phyloP scores from a whole-genome alignment of 2,329 filamentous ascomycete genomes.

The Penicillium sp. region DNA sequence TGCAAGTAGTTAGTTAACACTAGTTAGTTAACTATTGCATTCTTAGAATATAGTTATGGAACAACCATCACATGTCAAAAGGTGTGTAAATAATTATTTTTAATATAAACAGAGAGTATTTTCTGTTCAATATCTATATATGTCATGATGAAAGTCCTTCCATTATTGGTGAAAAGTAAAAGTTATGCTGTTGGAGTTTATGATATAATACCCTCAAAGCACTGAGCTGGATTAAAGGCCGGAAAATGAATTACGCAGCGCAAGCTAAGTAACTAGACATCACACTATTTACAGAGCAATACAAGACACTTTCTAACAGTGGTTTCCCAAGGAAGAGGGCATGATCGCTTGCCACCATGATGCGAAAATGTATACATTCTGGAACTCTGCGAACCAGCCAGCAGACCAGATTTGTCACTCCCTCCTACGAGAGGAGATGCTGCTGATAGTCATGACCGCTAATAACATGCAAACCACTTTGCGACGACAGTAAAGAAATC shows the following conservation, averaged over 20 bases:
- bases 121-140: too few species aligned
- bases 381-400: slow-evolving; percentile 13
- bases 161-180: too few species aligned
- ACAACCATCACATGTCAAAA: background rate
- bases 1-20: too few species aligned
- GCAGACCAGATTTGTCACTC: slow-evolving; percentile 17
- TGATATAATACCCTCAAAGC: too few species aligned
- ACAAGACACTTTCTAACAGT: background rate
- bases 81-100: too few species aligned
- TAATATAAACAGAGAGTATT: too few species aligned
- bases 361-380: slow-evolving; percentile 19
- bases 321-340: background rate
- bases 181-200: too few species aligned
- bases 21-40: too few species aligned
- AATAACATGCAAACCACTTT: background rate
- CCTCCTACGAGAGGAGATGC: background rate
- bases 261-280: background rate
- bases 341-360: slow-evolving; percentile 16
- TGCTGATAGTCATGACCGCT: slow-evolving; percentile 7
- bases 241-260: too few species aligned
- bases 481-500: slow-evolving; percentile 13
- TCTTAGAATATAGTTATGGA: background rate
- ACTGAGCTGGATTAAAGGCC: too few species aligned
- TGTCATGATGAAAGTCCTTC: too few species aligned
- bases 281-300: background rate